phyloP scores from a whole-genome alignment of 2,329 filamentous ascomycete genomes.

The Neonectria magnoliae region DNA sequence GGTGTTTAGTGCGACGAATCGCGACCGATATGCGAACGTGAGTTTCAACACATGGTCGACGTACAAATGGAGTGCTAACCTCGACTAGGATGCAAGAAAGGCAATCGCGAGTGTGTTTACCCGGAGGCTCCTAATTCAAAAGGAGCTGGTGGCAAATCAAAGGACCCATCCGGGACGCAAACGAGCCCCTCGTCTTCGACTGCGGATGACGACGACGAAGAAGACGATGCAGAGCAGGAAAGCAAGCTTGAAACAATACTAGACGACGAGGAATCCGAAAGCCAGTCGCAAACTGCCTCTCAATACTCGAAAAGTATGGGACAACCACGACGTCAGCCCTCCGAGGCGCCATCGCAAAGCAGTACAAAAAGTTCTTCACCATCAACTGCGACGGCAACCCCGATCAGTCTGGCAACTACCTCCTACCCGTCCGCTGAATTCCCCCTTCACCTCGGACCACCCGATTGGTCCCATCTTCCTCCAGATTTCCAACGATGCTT shows the following conservation, averaged over 20 bases:
- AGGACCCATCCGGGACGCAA: constrained; percentile 52
- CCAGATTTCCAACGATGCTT: constrained; percentile 82
- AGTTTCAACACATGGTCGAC: constrained; percentile 40
- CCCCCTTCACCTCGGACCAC: constrained; percentile 38
- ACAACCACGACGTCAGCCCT: constrained; percentile 52
- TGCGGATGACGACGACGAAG: constrained; percentile 59
- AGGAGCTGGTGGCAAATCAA: constrained; percentile 46
- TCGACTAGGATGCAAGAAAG: constrained; percentile 84
- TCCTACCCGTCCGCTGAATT: constrained; percentile 42
- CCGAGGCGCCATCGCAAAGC: constrained; percentile 64
- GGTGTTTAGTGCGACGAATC: constrained; percentile 82
- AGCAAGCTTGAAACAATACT: constrained; percentile 62
- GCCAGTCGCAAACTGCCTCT: constrained; percentile 31
- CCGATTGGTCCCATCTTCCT: constrained; percentile 68
- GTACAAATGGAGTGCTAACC: constrained; percentile 20
- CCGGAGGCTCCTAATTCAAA: constrained; percentile 72
- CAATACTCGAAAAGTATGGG: constrained; percentile 16
- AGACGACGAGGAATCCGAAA: constrained; percentile 64
- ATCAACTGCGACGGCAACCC: constrained; percentile 58
- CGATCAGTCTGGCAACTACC: constrained; percentile 44
- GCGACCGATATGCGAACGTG: constrained; percentile 85
- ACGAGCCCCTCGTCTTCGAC: constrained; percentile 65
- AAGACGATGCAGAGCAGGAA: constrained; percentile 49
- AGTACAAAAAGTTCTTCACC: constrained; percentile 64
- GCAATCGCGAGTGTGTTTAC: constrained; percentile 89